Evolutionary conservation across 768 basidiomycete genomes (phyloP).

Genomic region (Rhizopogon vulgaris): DNA sequence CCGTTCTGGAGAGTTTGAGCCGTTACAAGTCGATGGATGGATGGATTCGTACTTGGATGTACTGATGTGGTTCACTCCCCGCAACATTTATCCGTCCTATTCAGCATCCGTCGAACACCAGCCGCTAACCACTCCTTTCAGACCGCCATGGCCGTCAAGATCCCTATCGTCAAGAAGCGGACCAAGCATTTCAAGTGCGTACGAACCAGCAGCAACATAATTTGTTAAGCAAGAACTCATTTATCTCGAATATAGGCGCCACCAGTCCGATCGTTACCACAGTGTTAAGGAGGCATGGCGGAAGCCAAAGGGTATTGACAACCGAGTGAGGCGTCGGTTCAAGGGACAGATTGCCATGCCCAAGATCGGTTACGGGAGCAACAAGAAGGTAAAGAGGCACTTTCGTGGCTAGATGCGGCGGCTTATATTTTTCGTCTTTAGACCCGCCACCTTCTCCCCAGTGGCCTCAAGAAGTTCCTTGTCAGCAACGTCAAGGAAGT

Average conservation of each 20-base stretch:
- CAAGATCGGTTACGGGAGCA: slow-evolving; percentile 78
- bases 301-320: slow-evolving; percentile 99
- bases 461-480: slow-evolving; percentile 92
- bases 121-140: slow-evolving; percentile 15
- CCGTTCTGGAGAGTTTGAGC: slow-evolving; percentile 1
- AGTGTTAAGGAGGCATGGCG: slow-evolving; percentile 98
- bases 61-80: not conserved
- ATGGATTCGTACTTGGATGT: slow-evolving; percentile 16
- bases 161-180: slow-evolving; percentile 91
- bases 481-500: slow-evolving; percentile 92
- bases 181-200: slow-evolving; percentile 94
- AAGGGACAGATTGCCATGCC: slow-evolving; percentile 97
- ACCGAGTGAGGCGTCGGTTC: slow-evolving; percentile 91
- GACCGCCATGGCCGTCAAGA: slow-evolving; percentile 42
- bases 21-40: slow-evolving; percentile 17
- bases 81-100: not conserved
- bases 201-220: slow-evolving; percentile 3
- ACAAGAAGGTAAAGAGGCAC: slow-evolving; percentile 59
- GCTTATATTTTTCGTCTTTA: slow-evolving; percentile 18
- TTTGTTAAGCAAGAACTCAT: slow-evolving; percentile 7
- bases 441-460: slow-evolving; percentile 95
- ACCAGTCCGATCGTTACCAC: slow-evolving; percentile 98
- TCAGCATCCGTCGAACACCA: not conserved
- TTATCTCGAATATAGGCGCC: slow-evolving; percentile 55
- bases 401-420: not conserved